These are phyloP conservation scores for Sporothrix euskadiensis DNA, from an alignment of 2,329 filamentous ascomycete species.

Conservation along the genomic window DNA sequence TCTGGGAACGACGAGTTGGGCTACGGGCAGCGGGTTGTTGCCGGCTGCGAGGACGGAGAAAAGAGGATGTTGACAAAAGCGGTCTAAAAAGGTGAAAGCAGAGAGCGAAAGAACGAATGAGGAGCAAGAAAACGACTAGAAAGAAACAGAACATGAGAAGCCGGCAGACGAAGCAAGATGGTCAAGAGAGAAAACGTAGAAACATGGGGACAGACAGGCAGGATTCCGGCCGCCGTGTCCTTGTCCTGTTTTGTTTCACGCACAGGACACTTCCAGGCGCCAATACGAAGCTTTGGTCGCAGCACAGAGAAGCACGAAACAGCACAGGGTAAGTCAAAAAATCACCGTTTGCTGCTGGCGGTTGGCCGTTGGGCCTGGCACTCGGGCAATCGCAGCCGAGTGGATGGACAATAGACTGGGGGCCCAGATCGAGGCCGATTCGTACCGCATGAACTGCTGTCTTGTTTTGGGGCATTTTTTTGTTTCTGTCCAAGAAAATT, in stretches of 20 bases:
- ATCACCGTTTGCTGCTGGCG: not conserved
- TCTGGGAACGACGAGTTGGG: not conserved
- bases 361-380: not conserved
- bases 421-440: not conserved
- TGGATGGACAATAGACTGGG: not conserved
- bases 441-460: not conserved
- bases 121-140: not conserved
- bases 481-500: not conserved
- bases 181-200: not conserved
- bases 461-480: not conserved
- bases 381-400: conserved; percentile 16
- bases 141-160: not conserved
- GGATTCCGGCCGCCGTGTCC: not conserved
- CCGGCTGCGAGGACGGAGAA: not conserved
- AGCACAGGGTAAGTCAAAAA: not conserved
- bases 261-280: not conserved
- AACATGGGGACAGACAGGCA: not conserved
- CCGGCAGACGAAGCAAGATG: not conserved
- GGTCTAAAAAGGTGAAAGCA: not conserved
- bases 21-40: not conserved
- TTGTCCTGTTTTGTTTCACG: conserved; percentile 8
- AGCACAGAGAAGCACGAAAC: not conserved
- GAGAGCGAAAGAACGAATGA: not conserved
- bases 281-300: not conserved
- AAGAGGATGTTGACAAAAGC: not conserved